Evolutionary conservation across 306 rosid species (phyloP), one percentile per base, ranked within the genome.

Genomic region (Dalbergia cochinchinensis): DNA sequence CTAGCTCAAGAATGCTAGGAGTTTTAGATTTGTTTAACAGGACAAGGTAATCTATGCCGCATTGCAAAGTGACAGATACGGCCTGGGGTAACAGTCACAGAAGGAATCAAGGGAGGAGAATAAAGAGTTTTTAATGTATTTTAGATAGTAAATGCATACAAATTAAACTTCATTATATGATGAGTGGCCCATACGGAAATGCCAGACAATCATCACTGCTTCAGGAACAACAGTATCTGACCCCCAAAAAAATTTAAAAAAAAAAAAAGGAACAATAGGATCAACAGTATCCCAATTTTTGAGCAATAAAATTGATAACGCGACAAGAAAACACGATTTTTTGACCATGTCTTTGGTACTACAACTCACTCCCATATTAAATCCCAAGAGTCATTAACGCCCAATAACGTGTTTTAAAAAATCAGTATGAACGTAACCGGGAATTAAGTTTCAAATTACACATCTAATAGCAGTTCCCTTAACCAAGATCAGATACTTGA

Each of bases 401-500:
- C 77, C 74, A 69, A 53, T 71, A 19, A 48, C 78, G 73, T 47
- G 51, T 42, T 61, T 37, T 35, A 83, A 80, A 81, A 83, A 78
- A 67, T 66, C 75, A 81, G 79, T 82, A 76, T 39, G 79, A 82
- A 80, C 51, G 83, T n/a, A 61, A 66, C 66, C 19, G 53, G 48
- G 26, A 39, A 35, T 62, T 6, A 73, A 73, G 76, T 86, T 87
- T 76, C 41, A 75, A 70, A 83, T 73, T 89, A 47, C 75, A 80
- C 85, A 83, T 80, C 81, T 64, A 47, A 85, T 22, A 34, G 77
- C 11, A 12, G 74, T 79, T 77, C 76, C 50, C 77, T 88, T 80
- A 89, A 82, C 84, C 88, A 83, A 65, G 83, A 71, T 92, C 88
- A 13, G 87, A 83, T 87, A 87, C 84, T 50, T 87, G 89, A 85